A percentile compares a stretch with the other conserved stretches of the same genome.
phyloP scores from a whole-genome alignment of 2,329 filamentous ascomycete genomes.

The Penicillium vulpinum region DNA sequence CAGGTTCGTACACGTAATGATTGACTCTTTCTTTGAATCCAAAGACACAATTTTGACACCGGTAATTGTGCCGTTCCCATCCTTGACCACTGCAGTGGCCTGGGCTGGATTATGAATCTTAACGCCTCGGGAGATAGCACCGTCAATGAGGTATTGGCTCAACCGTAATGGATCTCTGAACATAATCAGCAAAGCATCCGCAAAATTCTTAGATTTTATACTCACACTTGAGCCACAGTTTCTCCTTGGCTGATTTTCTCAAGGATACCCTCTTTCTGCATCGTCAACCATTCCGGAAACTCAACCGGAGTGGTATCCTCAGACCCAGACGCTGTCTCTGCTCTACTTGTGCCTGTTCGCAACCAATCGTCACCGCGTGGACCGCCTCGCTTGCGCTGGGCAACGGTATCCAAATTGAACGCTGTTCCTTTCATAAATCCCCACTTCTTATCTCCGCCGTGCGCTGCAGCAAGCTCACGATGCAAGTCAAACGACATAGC shows the following conservation, averaged over 20 bases:
- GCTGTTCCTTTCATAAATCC: conserved; percentile 61
- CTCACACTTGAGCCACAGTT: conserved; percentile 65
- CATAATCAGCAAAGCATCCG: not conserved
- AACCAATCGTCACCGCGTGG: conserved; percentile 65
- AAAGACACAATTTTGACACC: conserved; percentile 54
- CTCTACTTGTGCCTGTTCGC: conserved; percentile 62
- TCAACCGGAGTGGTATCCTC: conserved; percentile 36
- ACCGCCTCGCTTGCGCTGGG: conserved; percentile 40
- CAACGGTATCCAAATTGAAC: conserved; percentile 52
- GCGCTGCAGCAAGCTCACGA: conserved; percentile 59
- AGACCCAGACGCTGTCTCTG: conserved; percentile 49
- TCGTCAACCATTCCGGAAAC: conserved; percentile 61
- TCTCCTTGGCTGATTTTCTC: conserved; percentile 63
- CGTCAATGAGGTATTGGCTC: conserved; percentile 63
- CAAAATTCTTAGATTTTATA: conserved; percentile 10
- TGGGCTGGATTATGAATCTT: conserved; percentile 64
- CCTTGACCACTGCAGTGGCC: conserved; percentile 54
- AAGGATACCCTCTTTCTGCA: conserved; percentile 55
- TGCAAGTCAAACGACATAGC: conserved; percentile 70
- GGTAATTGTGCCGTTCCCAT: conserved; percentile 53
- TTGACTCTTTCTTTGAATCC: conserved; percentile 24
- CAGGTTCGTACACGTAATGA: conserved; percentile 63
- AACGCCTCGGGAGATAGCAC: conserved; percentile 62
- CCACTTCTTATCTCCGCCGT: conserved; percentile 61
- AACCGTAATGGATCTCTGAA: conserved; percentile 65